A percentile compares a stretch with the other conserved stretches of the same genome.
These are phyloP conservation scores for Leonotis leonurus DNA, from an alignment of 257 asterid species.

Conservation along the genomic window DNA sequence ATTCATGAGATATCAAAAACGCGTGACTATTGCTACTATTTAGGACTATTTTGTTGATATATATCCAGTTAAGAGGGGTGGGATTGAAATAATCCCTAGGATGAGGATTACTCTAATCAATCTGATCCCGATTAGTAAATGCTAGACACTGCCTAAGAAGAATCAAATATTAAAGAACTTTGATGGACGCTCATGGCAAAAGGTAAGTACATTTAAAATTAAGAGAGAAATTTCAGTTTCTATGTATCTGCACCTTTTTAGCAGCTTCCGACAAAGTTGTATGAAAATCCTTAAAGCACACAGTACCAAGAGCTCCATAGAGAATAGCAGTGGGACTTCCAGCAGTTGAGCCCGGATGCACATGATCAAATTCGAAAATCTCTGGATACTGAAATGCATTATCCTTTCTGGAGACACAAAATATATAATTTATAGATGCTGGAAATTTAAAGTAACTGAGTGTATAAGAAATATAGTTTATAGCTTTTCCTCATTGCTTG, in stretches of 20 bases:
- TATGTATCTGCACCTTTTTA: conserved; percentile 42
- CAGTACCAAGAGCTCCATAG: conserved; percentile 90
- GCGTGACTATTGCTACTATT: no score
- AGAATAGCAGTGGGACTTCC: conserved; percentile 66
- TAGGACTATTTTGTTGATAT: no score
- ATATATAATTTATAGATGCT: not conserved
- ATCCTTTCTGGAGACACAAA: conserved; percentile 42
- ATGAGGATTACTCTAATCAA: no score
- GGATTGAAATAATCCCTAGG: no score
- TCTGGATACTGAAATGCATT: conserved; percentile 83
- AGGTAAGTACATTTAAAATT: conserved; percentile 1
- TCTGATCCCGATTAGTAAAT: no score
- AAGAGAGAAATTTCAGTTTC: conserved; percentile 7
- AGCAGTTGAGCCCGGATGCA: conserved; percentile 71
- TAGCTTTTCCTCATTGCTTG: not conserved
- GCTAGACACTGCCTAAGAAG: no score
- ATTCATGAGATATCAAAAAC: no score
- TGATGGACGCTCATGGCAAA: not conserved
- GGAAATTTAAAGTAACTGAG: conserved; percentile 9
- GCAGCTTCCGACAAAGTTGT: conserved; percentile 59
- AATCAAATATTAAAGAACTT: not conserved
- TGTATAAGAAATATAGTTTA: not conserved
- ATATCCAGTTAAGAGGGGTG: no score
- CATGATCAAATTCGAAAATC: conserved; percentile 89
- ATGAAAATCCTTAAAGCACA: conserved; percentile 86